Evolutionary conservation across 1,284 basidiomycete species (phyloP).

Genomic region (Irpex lacteus): DNA sequence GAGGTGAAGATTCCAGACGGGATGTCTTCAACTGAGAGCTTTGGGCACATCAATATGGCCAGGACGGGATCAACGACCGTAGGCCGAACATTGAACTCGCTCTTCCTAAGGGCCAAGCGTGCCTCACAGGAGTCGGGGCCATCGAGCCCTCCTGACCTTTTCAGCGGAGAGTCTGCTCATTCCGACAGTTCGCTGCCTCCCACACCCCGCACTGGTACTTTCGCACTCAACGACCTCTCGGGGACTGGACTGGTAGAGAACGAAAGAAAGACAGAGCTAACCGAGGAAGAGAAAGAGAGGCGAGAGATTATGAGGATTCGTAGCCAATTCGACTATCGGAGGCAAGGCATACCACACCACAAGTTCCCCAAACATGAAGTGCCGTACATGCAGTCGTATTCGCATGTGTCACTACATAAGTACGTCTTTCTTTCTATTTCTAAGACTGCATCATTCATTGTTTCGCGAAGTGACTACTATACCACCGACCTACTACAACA

Average conservation of each 20-base stretch:
- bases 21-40: not conserved
- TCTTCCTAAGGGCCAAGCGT: not conserved
- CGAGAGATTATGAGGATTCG: not conserved
- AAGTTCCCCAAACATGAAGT: not conserved
- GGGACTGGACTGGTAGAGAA: not conserved
- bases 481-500: constrained; percentile 50
- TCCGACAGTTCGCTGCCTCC: constrained; percentile 4
- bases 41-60: not conserved
- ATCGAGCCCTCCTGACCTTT: not conserved
- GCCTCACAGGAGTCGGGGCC: not conserved
- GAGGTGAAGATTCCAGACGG: not conserved
- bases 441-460: constrained; percentile 7
- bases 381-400: constrained; percentile 7
- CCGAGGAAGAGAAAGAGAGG: not conserved
- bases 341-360: constrained; percentile 1
- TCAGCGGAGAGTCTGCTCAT: constrained; percentile 2
- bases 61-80: not conserved
- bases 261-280: not conserved
- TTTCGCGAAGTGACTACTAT: constrained; percentile 50
- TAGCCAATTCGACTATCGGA: constrained; percentile 2
- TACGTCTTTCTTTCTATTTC: not conserved
- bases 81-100: not conserved
- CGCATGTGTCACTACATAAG: constrained; percentile 1
- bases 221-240: not conserved
- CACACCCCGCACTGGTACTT: not conserved